Percentiles rank a stretch among this genome's conserved stretches.
Evolutionary conservation across 345 rosid genomes (phyloP).

Genomic region (Pugionium cornutum): DNA sequence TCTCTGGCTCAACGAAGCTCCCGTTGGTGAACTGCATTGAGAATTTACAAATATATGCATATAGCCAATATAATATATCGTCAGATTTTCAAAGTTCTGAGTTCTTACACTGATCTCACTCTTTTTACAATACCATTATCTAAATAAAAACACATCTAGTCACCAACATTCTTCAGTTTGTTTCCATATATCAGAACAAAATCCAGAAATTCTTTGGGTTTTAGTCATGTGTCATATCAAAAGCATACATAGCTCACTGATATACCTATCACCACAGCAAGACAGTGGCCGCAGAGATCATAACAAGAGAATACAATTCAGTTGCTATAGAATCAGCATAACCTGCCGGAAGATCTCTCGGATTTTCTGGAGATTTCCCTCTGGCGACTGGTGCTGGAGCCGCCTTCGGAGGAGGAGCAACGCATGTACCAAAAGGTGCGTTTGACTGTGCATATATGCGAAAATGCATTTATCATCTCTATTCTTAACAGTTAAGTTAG

Average conservation of each 20-base stretch:
- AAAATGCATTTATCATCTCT: background rate
- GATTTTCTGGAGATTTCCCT: background rate
- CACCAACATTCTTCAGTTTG: conserved; percentile 13
- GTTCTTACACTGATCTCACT: conserved; percentile 7
- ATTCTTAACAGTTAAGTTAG: no score
- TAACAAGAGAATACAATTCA: conserved; percentile 41
- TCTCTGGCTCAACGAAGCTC: conserved; percentile 98
- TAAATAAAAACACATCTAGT: background rate
- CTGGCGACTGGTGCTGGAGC: conserved; percentile 76
- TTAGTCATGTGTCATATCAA: conserved; percentile 18
- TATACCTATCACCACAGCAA: conserved; percentile 32
- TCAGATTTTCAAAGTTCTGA: conserved; percentile 14
- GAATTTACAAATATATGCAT: background rate
- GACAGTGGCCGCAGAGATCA: conserved; percentile 32
- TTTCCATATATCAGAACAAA: background rate
- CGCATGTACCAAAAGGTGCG: conserved; percentile 76
- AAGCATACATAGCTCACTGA: conserved; percentile 10
- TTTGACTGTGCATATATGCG: conserved; percentile 50
- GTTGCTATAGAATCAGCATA: conserved; percentile 41
- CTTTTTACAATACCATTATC: conserved; percentile 11
- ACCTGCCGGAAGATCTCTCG: conserved; percentile 27
- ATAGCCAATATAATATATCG: background rate
- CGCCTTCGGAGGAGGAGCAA: conserved; percentile 61
- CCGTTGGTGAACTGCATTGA: conserved; percentile 87
- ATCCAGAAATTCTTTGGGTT: background rate